Evolutionary conservation across 2,329 filamentous ascomycete genomes (phyloP).

Genomic region (Lachnellula hyalina): DNA sequence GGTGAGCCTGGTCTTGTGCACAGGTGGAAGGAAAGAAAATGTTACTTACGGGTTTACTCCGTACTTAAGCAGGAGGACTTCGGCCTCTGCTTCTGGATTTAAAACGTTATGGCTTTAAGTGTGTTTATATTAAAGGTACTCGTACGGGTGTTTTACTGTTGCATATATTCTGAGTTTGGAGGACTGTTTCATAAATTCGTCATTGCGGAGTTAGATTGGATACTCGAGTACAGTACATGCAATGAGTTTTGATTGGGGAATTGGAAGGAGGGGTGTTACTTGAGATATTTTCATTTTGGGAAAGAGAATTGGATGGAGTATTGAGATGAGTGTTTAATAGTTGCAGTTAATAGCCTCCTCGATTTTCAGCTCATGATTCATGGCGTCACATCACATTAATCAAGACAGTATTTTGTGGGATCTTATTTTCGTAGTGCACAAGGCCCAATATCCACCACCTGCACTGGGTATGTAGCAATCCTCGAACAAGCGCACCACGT

Average conservation of each 20-base stretch:
- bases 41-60: background rate
- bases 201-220: background rate
- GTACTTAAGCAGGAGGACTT: background rate
- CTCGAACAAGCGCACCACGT: conserved; percentile 58
- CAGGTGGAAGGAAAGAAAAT: background rate
- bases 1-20: no score
- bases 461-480: conserved; percentile 51
- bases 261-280: background rate
- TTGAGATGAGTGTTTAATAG: background rate
- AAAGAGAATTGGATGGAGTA: background rate
- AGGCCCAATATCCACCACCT: conserved; percentile 20
- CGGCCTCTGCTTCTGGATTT: background rate
- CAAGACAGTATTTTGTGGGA: conserved; percentile 38
- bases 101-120: background rate
- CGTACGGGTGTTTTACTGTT: background rate
- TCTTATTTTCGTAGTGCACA: conserved; percentile 55
- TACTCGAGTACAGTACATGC: background rate
- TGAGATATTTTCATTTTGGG: background rate
- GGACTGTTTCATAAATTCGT: background rate
- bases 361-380: background rate
- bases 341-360: background rate
- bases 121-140: background rate
- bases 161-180: background rate
- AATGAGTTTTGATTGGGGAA: no score
- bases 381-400: background rate